Evolutionary conservation across 257 asterid species (phyloP), one percentile per base, ranked within the genome.

Genomic region (Knoxia roxburghii): DNA sequence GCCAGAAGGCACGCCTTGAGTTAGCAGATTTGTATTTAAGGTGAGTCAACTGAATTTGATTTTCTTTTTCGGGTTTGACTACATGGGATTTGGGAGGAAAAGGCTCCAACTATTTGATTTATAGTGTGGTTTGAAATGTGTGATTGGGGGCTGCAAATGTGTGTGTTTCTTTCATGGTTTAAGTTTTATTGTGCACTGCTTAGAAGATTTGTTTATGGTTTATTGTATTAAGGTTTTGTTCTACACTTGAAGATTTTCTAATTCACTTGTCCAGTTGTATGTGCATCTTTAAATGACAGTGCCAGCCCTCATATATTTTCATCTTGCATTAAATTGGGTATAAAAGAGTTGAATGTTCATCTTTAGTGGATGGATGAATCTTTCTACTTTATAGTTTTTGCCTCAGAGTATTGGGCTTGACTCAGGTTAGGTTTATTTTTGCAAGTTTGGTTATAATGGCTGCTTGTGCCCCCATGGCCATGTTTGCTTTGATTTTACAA

Each of bases 301-400:
- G 3, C n/a, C 20, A 24, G 33, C 21, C 13, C 9, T 3, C 39
- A 13, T 15, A 23, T n/a, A n/a, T n/a, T n/a, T n/a, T n/a, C n/a
- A n/a, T n/a, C n/a, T 21, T 43, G 30, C 40, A 26, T 43, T 35
- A 59, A 14, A 59, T 35, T 11, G 46, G 64, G 29, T 35, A 14
- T 18, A 9, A 20, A 59, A 24, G 52, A 43, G 6, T n/a, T n/a
- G n/a, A n/a, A n/a, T n/a, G n/a, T n/a, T n/a, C n/a, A n/a, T n/a
- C n/a, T n/a, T n/a, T n/a, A n/a, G n/a, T n/a, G n/a, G n/a, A 24
- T 43, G 59, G 72, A 65, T 65, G 68, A 72, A 6, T 57, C 50
- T 32, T 64, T 56, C 29, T 56, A 9, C 21, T 30, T 24, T 26
- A 65, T 61, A 55, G 41, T 18, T 66, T 20, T 24, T 45, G 32